phyloP scores from a whole-genome alignment of 306 rosid genomes.

The Castanea crenata region DNA sequence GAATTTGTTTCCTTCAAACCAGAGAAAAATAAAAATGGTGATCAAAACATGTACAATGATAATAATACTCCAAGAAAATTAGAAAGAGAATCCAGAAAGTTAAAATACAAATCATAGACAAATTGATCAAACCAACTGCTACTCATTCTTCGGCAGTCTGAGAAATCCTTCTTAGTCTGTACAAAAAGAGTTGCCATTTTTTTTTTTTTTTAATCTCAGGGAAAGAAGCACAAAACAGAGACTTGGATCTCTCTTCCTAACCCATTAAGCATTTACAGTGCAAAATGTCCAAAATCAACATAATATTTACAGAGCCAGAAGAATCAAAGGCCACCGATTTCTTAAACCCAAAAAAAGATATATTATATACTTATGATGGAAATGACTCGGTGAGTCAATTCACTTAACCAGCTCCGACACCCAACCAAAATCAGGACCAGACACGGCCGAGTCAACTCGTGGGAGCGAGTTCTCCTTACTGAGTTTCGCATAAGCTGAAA shows the following conservation, averaged over 20 bases:
- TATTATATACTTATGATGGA: background rate
- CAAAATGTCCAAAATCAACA: constrained; percentile 12
- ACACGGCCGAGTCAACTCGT: constrained; percentile 3
- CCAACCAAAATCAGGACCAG: constrained; percentile 66
- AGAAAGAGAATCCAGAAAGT: background rate
- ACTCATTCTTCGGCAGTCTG: constrained; percentile 25
- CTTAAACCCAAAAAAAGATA: background rate
- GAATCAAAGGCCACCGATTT: constrained; percentile 29
- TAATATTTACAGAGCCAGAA: constrained; percentile 25
- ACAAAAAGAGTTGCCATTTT: constrained; percentile 18
- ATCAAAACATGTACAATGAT: background rate
- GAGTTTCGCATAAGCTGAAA: constrained; percentile 42
- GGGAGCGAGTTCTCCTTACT: constrained; percentile 56
- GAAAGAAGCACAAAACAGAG: constrained; percentile 19
- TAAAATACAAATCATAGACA: constrained; percentile 20
- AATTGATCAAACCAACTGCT: constrained; percentile 21
- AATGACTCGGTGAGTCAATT: background rate
- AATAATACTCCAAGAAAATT: constrained; percentile 1
- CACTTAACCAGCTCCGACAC: constrained; percentile 57
- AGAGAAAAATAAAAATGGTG: too few species aligned
- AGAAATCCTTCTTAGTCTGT: constrained; percentile 18
- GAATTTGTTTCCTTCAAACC: too few species aligned
- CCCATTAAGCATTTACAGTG: constrained; percentile 25
- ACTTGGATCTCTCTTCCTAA: background rate
- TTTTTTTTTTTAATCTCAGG: background rate